phyloP scores from a whole-genome alignment of 768 basidiomycete genomes.

The Auricularia sp. region DNA sequence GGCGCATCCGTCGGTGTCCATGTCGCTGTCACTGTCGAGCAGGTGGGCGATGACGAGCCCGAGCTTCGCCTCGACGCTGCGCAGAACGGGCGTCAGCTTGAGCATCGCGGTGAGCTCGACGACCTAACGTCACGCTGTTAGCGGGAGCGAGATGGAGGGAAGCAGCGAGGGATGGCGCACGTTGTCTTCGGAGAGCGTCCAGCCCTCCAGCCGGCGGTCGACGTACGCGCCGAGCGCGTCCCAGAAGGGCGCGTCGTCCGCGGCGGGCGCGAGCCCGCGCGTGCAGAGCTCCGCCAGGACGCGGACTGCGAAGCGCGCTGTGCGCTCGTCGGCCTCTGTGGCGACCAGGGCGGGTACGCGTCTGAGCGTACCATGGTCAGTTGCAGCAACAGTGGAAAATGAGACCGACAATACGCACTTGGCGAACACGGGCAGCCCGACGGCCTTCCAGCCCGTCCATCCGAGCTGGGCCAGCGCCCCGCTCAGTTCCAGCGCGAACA shows the following conservation, averaged over 20 bases:
- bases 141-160: neutral
- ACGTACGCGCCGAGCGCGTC: constrained; percentile 30
- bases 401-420: neutral
- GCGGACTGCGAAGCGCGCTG: constrained; percentile 25
- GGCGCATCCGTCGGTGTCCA: neutral
- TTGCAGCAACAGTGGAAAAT: neutral
- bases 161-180: constrained; percentile 20
- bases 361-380: neutral
- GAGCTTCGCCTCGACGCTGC: constrained; percentile 29
- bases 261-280: neutral
- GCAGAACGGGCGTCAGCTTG: constrained; percentile 41
- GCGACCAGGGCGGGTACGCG: constrained; percentile 32
- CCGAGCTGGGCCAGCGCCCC: constrained; percentile 51
- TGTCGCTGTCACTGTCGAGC: constrained; percentile 17
- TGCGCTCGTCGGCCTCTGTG: constrained; percentile 28
- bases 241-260: neutral
- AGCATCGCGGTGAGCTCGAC: constrained; percentile 45
- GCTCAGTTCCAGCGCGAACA: constrained; percentile 47
- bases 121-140: constrained; percentile 24
- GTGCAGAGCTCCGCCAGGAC: constrained; percentile 33
- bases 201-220: constrained; percentile 33
- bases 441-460: constrained; percentile 71
- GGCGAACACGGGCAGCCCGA: constrained; percentile 46
- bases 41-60: constrained; percentile 33
- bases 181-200: constrained; percentile 19